Conservation (phyloP, 768 basidiomycete genomes). For the Auricularia cornea region DNA sequence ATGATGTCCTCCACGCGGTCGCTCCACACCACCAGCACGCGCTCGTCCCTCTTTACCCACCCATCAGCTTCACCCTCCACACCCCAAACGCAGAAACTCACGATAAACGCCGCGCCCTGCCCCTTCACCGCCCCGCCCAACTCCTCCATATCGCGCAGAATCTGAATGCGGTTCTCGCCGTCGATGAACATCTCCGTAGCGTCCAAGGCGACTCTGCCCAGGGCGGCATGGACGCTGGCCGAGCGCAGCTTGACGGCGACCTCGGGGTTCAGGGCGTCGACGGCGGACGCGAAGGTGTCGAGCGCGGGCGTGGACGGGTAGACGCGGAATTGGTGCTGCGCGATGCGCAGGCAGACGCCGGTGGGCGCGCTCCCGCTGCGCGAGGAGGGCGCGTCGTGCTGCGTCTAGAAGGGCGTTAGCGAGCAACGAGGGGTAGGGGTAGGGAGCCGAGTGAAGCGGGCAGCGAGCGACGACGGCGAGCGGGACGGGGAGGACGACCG, state of each 20-base stretch:
- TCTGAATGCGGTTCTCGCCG: conserved; percentile 3
- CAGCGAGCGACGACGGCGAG: too few species aligned
- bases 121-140: conserved; percentile 3
- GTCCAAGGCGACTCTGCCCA: background rate
- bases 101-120: conserved; percentile 6
- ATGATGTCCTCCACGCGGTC: conserved; percentile 7
- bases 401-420: background rate
- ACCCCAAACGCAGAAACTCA: background rate
- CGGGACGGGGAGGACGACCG: background rate
- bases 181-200: conserved; percentile 2
- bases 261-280: conserved; percentile 4
- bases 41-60: conserved; percentile 1
- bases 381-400: conserved; percentile 43
- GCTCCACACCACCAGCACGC: conserved; percentile 5
- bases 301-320: conserved; percentile 4
- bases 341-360: conserved; percentile 5
- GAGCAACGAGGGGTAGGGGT: too few species aligned
- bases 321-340: conserved; percentile 1
- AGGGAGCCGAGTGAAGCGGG: too few species aligned
- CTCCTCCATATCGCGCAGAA: background rate
- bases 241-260: conserved; percentile 5
- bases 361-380: background rate
- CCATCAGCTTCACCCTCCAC: background rate
- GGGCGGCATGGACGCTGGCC: conserved; percentile 2
- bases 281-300: conserved; percentile 3